Conservation (phyloP, 73 alveolate genomes). For the Breviolum minutum region DNA sequence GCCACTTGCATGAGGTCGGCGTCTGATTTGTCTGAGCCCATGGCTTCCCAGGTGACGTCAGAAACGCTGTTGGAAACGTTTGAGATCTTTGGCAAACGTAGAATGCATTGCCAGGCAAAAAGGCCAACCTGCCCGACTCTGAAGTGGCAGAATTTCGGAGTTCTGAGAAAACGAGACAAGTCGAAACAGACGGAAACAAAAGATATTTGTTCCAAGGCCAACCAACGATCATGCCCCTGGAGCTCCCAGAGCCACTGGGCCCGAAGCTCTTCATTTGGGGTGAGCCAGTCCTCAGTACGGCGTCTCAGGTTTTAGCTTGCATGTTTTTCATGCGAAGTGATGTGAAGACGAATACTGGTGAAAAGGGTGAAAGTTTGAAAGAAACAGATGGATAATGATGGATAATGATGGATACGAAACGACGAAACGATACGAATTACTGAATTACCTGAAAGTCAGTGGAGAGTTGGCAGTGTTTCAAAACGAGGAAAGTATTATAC, state of each 20-base stretch:
- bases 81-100: not conserved
- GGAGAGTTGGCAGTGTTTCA: not conserved
- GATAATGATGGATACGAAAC: no score
- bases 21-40: no score
- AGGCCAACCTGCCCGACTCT: not conserved
- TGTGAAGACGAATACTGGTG: no score
- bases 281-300: slow-evolving; percentile 77
- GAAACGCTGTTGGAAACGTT: no score
- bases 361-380: not conserved
- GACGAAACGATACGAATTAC: no score
- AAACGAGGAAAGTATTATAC: slow-evolving; percentile 88
- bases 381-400: no score
- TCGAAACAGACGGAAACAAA: no score
- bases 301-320: not conserved
- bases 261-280: slow-evolving; percentile 95
- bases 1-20: no score
- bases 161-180: no score
- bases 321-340: not conserved
- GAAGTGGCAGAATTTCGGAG: not conserved
- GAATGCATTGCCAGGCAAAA: not conserved
- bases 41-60: no score
- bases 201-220: slow-evolving; percentile 5
- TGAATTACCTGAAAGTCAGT: not conserved
- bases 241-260: slow-evolving; percentile 92
- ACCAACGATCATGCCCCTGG: slow-evolving; percentile 91